A percentile compares a stretch with the other conserved stretches of the same genome.
phyloP scores from a whole-genome alignment of 805 yeast genomes.

The Cyberlindnera maclurae region DNA sequence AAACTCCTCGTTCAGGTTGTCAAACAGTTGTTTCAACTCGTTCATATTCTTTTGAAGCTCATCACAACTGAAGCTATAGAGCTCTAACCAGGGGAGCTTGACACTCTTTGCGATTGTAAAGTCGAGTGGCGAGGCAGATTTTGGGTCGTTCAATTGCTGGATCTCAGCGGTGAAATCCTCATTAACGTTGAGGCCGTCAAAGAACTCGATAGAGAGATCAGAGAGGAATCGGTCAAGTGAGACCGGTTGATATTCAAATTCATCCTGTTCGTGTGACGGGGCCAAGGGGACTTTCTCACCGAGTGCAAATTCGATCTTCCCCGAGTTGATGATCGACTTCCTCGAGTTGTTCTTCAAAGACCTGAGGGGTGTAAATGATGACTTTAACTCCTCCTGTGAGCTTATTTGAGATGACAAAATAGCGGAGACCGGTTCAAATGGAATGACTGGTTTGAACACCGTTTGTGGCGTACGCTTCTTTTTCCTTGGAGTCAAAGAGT shows the following conservation, averaged over 20 bases:
- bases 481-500: slow-evolving; percentile 22
- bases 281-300: slow-evolving; percentile 17
- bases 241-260: slow-evolving; percentile 17
- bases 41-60: slow-evolving; percentile 23
- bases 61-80: slow-evolving; percentile 23
- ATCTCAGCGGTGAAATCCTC: slow-evolving; percentile 18
- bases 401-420: slow-evolving; percentile 4
- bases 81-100: slow-evolving; percentile 23
- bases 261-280: slow-evolving; percentile 17
- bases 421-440: slow-evolving; percentile 2
- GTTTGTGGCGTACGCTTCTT: not conserved
- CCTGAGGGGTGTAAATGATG: slow-evolving; percentile 22
- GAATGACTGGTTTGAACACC: not conserved
- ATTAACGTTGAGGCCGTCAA: slow-evolving; percentile 21
- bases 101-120: slow-evolving; percentile 18
- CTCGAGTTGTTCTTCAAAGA: slow-evolving; percentile 8
- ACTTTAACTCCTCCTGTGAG: slow-evolving; percentile 12
- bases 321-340: slow-evolving; percentile 11
- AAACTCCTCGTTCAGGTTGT: slow-evolving; percentile 20
- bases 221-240: slow-evolving; percentile 18
- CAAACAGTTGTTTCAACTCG: slow-evolving; percentile 18
- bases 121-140: slow-evolving; percentile 7
- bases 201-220: slow-evolving; percentile 23
- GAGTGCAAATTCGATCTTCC: slow-evolving; percentile 13
- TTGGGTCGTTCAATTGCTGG: slow-evolving; percentile 3